phyloP scores from a whole-genome alignment of 306 rosid genomes.

The Medicago truncatula region MtrunA17r5.0-ANR NC_053046.1:10176501-10177000 shows the following conservation, averaged over 20 bases:
- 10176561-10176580: slow-evolving; percentile 13
- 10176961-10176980: neutral
- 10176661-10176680: slow-evolving; percentile 6
- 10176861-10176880: slow-evolving; percentile 95
- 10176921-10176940: slow-evolving; percentile 29
- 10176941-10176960: slow-evolving; percentile 10
- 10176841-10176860: slow-evolving; percentile 97
- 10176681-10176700: slow-evolving; percentile 18
- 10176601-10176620: too few relatives aligned
- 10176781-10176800: slow-evolving; percentile 81
- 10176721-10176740: slow-evolving; percentile 78
- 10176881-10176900: slow-evolving; percentile 89
- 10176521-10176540: slow-evolving; percentile 91
- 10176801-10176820: slow-evolving; percentile 78
- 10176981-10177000: neutral
- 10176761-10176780: slow-evolving; percentile 73
- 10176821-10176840: slow-evolving; percentile 90
- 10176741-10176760: slow-evolving; percentile 76
- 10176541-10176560: slow-evolving; percentile 93
- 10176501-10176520: slow-evolving; percentile 84
- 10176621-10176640: neutral
- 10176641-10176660: neutral
- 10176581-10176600: too few relatives aligned
- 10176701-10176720: neutral
- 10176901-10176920: slow-evolving; percentile 82